Base-by-base conservation (phyloP, 1,284 basidiomycete species). In the Thecaphora thlaspeos region DNA sequence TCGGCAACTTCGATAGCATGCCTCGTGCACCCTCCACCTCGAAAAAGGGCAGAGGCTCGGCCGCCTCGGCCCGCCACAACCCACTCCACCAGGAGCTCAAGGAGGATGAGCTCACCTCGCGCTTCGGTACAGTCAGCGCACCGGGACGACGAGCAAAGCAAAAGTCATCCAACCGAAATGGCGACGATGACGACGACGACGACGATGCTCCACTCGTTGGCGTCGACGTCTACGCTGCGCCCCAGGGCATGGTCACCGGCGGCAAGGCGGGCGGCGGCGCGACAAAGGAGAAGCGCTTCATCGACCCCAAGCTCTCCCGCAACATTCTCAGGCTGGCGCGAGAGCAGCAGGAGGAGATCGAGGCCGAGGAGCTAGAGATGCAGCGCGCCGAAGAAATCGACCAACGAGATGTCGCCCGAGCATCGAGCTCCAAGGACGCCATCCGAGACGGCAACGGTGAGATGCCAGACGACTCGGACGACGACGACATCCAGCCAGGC, bases 291-390 rank as follows among this genome's bases (percentile, higher is more conserved):
- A 64, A 66, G 24, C 68, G 64, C 46, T 74, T 63, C 56, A 70
- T 77, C 48, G 75, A 77, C 41, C 73, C 73, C 7, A 90, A 90
- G 79, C 88, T 88, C 18, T 95, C 91, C 1, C 83, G 84, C 60
- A 89, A 87, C 71, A 97, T 98, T 55, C 88, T 98, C 68, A 87
- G 92, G 73, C 85, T 98, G 51, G 94, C 94, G 12, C 84, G 86
- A 70, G 88, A 90, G 69, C 95, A 98, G 79, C 93, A 97, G 79
- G 87, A 91, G 74, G 95, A 98, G 78, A 67, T 80, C 30, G 78
- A 79, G 38, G 52, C 63, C 5, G 77, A 79, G 46, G 73, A 76
- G 39, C 59, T 64, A 24, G 62, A 63, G 52, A 52, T 60, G 11
- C 68, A 38, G 52, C 62, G 51, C 43, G 60, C 48, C 2, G 61